Conservation (phyloP, 352 stramenopile genomes). For the Blastocystis hominis region DNA sequence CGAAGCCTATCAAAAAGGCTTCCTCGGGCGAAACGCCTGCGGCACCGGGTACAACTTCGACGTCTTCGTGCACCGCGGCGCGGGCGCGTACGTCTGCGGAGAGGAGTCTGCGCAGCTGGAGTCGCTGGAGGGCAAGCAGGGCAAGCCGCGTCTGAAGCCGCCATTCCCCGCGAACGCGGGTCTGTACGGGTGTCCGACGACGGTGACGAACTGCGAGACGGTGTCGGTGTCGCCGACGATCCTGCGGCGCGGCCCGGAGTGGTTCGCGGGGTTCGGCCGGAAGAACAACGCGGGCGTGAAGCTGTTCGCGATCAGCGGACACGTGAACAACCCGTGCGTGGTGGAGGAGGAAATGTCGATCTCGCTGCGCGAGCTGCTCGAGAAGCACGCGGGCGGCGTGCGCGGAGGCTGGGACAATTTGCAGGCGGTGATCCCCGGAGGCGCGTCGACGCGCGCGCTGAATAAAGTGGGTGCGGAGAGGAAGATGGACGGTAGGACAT, state of each 20-base stretch:
- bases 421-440: constrained; percentile 90
- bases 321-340: constrained; percentile 96
- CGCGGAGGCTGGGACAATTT: constrained; percentile 95
- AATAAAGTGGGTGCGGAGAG: neutral
- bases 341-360: constrained; percentile 98
- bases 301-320: constrained; percentile 96
- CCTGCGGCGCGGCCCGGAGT: constrained; percentile 83
- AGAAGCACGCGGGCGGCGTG: constrained; percentile 94
- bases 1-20: constrained; percentile 89
- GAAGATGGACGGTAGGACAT: constrained; percentile 64
- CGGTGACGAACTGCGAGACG: constrained; percentile 98
- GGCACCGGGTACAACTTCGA: constrained; percentile 98
- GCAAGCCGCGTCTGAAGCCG: constrained; percentile 93
- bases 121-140: constrained; percentile 88
- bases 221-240: constrained; percentile 94
- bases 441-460: constrained; percentile 68
- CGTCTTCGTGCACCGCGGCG: constrained; percentile 93
- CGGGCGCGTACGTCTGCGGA: constrained; percentile 97
- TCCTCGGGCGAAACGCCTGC: constrained; percentile 89
- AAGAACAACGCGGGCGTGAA: constrained; percentile 97
- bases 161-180: constrained; percentile 97
- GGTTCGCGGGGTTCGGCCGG: constrained; percentile 89
- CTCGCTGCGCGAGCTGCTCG: constrained; percentile 89
- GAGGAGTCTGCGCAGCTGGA: constrained; percentile 97
- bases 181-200: constrained; percentile 95